Evolutionary conservation across 805 yeast genomes (phyloP).

Genomic region (Saturnispora sanitii): DNA sequence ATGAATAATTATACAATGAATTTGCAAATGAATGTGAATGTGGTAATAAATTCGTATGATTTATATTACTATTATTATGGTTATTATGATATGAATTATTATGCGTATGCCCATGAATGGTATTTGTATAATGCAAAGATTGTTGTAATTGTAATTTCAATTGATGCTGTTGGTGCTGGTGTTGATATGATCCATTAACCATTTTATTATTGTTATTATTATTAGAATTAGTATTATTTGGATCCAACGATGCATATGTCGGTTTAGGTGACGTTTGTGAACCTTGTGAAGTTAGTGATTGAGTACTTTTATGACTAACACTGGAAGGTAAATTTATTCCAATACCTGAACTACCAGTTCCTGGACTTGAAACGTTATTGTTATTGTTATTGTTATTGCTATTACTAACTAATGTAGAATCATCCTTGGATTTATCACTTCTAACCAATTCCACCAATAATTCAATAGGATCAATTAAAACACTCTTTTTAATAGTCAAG

Average conservation of each 20-base stretch:
- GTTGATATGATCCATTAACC: neutral
- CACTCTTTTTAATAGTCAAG: conserved; percentile 42
- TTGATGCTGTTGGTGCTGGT: conserved; percentile 3
- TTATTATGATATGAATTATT: too few relatives aligned
- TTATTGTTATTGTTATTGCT: conserved; percentile 3
- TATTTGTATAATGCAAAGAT: too few relatives aligned
- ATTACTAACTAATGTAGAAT: neutral
- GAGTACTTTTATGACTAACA: too few relatives aligned
- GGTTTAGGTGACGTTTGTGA: neutral
- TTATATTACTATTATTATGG: too few relatives aligned
- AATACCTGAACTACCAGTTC: too few relatives aligned
- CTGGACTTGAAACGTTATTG: conserved; percentile 5
- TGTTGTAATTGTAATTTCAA: neutral
- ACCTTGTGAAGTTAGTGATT: neutral
- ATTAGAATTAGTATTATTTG: too few relatives aligned
- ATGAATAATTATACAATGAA: too few relatives aligned
- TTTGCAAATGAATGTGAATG: too few relatives aligned
- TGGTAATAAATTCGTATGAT: too few relatives aligned
- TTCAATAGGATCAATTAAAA: conserved; percentile 43
- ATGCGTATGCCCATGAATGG: too few relatives aligned
- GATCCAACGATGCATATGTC: neutral
- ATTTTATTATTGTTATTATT: conserved; percentile 1
- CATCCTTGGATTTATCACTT: conserved; percentile 30
- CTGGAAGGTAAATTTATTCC: too few relatives aligned
- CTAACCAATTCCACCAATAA: conserved; percentile 41